These are phyloP conservation scores for Zygnema cylindricum DNA, from an alignment of 139 green algal species.

Conservation along the genomic window DNA sequence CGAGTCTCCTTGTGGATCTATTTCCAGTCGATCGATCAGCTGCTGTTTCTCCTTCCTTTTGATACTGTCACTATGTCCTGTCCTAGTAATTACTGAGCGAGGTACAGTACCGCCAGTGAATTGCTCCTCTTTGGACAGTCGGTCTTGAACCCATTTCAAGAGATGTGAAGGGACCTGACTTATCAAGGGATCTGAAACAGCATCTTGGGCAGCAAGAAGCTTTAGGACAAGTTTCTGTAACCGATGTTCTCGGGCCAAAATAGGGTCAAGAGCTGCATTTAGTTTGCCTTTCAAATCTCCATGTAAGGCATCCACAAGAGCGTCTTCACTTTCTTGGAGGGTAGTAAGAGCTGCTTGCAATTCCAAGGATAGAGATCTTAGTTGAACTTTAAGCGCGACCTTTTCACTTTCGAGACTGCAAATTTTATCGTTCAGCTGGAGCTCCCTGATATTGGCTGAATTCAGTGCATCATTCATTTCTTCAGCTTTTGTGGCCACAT, in stretches of 20 bases:
- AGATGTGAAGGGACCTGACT: neutral
- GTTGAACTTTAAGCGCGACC: neutral
- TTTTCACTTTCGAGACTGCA: neutral
- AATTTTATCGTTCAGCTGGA: neutral
- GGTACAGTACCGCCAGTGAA: neutral
- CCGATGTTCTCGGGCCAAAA: neutral
- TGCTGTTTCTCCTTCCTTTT: neutral
- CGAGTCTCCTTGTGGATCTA: too few relatives aligned
- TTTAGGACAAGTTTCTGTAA: neutral
- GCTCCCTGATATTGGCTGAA: neutral
- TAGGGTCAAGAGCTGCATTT: neutral
- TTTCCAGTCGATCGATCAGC: too few relatives aligned
- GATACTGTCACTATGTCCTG: neutral
- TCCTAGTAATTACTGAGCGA: neutral
- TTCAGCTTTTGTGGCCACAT: neutral
- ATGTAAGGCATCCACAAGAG: neutral
- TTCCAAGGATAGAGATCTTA: neutral
- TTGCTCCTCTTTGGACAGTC: neutral
- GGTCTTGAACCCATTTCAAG: neutral
- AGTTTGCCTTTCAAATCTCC: neutral
- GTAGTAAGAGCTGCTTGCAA: neutral
- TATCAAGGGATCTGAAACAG: neutral
- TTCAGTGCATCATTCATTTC: neutral
- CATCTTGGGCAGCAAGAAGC: neutral
- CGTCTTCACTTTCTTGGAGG: neutral